Percentiles rank a stretch among this genome's conserved stretches.
phyloP scores from a whole-genome alignment of 1,284 basidiomycete species.

The Agroathelia rolfsii region DNA sequence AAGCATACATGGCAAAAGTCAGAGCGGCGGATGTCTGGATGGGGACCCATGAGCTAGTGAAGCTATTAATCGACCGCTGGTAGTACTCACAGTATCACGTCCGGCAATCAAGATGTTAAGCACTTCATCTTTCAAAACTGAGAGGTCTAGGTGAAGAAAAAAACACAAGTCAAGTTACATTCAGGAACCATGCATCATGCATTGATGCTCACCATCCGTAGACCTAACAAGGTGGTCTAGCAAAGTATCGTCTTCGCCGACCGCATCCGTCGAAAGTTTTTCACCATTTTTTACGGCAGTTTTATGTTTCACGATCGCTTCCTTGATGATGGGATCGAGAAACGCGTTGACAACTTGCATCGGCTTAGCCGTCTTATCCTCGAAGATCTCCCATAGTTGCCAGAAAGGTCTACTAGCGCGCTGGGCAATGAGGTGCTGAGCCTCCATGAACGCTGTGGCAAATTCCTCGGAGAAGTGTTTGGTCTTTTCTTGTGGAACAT shows the following conservation, averaged over 20 bases:
- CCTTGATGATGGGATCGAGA: slow-evolving; percentile 25
- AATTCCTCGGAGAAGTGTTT: slow-evolving; percentile 20
- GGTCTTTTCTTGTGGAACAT: slow-evolving; percentile 12
- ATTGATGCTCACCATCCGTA: slow-evolving; percentile 30
- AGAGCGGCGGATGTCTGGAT: slow-evolving; percentile 25
- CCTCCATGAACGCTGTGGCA: slow-evolving; percentile 20
- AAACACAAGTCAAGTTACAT: background rate
- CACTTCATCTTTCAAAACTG: slow-evolving; percentile 26
- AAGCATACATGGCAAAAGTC: slow-evolving; percentile 31
- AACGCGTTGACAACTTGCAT: slow-evolving; percentile 25
- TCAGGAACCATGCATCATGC: background rate
- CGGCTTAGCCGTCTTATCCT: slow-evolving; percentile 19
- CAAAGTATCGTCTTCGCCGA: slow-evolving; percentile 24
- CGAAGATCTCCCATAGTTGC: slow-evolving; percentile 23
- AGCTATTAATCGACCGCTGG: background rate
- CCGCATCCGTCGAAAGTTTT: slow-evolving; percentile 15
- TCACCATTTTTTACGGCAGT: slow-evolving; percentile 12
- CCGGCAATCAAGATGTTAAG: slow-evolving; percentile 33
- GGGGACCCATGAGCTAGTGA: slow-evolving; percentile 1
- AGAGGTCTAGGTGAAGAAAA: slow-evolving; percentile 6
- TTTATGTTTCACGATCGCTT: slow-evolving; percentile 13
- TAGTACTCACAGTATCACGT: slow-evolving; percentile 25
- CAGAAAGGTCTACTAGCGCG: slow-evolving; percentile 19
- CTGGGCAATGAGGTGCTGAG: slow-evolving; percentile 16
- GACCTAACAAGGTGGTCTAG: slow-evolving; percentile 29